Conservation (phyloP, 768 basidiomycete genomes). For the Russula vinacea region DNA sequence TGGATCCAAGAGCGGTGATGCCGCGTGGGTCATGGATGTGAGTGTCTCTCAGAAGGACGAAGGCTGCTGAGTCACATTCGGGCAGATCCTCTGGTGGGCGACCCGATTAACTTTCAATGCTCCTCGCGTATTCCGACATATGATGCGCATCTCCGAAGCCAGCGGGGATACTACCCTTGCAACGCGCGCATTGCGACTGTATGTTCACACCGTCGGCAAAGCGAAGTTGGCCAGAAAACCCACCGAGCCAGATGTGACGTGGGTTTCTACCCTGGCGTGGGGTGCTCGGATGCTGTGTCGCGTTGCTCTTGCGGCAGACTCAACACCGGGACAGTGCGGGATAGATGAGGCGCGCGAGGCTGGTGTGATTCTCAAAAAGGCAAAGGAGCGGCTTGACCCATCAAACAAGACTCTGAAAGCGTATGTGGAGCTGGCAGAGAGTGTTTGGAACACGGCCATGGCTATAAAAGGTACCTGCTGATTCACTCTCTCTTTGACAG, state of each 20-base stretch:
- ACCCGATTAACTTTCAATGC: constrained; percentile 94
- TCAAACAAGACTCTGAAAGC: constrained; percentile 55
- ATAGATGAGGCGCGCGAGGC: constrained; percentile 64
- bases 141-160: constrained; percentile 68
- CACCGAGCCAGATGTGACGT: constrained; percentile 62
- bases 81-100: constrained; percentile 88
- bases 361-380: constrained; percentile 55
- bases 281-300: constrained; percentile 77
- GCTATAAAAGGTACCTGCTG: constrained; percentile 58
- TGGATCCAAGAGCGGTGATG: constrained; percentile 58
- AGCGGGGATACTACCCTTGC: constrained; percentile 61
- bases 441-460: constrained; percentile 67
- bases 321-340: constrained; percentile 33
- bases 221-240: constrained; percentile 63
- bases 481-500: not conserved
- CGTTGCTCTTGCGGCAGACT: constrained; percentile 36
- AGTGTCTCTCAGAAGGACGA: constrained; percentile 35
- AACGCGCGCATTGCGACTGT: constrained; percentile 72
- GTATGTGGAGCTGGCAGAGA: constrained; percentile 63
- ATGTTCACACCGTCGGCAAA: constrained; percentile 81
- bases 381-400: constrained; percentile 50
- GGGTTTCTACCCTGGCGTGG: constrained; percentile 74
- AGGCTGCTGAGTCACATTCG: constrained; percentile 1
- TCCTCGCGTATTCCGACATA: constrained; percentile 77
- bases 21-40: constrained; percentile 81